Evolutionary conservation across 805 yeast genomes (phyloP).

Genomic region (Candida railenensis): DNA sequence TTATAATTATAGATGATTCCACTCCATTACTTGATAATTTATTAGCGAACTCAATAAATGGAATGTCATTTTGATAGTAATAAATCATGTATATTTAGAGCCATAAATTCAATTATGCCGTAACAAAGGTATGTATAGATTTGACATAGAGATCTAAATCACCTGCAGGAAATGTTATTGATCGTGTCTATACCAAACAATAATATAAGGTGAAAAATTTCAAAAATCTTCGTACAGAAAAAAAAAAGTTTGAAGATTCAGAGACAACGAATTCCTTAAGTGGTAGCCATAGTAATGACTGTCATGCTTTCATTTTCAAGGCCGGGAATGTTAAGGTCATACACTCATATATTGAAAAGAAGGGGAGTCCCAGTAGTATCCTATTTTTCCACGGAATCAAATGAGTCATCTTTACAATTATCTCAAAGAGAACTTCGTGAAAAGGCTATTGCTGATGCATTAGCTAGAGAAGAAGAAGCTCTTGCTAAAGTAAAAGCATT

Average conservation of each 20-base stretch:
- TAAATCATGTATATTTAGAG: neutral
- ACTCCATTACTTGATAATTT: neutral
- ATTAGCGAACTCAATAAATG: neutral
- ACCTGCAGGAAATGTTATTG: too few relatives aligned
- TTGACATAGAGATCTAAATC: too few relatives aligned
- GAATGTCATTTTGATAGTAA: neutral
- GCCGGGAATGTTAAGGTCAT: neutral
- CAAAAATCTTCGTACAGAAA: neutral
- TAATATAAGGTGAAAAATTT: neutral
- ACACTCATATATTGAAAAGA: neutral
- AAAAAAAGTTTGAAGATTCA: neutral
- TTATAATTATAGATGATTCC: neutral
- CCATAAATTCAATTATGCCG: too few relatives aligned
- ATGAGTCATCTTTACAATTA: slow-evolving; percentile 4
- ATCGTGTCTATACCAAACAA: neutral
- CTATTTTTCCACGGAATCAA: neutral
- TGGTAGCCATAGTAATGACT: neutral
- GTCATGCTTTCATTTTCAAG: slow-evolving; percentile 1
- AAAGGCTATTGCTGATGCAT: slow-evolving; percentile 40
- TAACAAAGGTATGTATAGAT: too few relatives aligned
- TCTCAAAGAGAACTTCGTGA: slow-evolving; percentile 35
- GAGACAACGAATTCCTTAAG: neutral
- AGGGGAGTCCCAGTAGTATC: neutral
- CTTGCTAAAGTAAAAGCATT: slow-evolving; percentile 31
- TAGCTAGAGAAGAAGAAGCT: slow-evolving; percentile 44